Evolutionary conservation across 352 stramenopile species (phyloP).

Genomic region (Phytopythium chamaehyphon): DNA sequence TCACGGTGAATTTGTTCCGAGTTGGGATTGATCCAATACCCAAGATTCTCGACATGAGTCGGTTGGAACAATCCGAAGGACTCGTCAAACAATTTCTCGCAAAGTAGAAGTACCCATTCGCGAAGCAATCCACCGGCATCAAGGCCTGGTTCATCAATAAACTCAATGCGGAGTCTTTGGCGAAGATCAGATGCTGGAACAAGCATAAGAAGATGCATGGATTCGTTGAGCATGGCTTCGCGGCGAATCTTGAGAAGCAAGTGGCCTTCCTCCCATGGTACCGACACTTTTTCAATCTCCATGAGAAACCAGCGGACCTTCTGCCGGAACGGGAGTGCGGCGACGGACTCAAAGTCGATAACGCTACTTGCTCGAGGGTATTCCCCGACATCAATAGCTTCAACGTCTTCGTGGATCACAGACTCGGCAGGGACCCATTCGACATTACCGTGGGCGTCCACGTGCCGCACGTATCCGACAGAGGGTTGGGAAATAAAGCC

Average conservation of each 20-base stretch:
- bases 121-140: constrained; percentile 73
- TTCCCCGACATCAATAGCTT: constrained; percentile 66
- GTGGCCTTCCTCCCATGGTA: constrained; percentile 78
- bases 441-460: constrained; percentile 61
- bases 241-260: constrained; percentile 76
- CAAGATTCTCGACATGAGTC: constrained; percentile 69
- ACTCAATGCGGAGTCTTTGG: constrained; percentile 77
- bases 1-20: constrained; percentile 61
- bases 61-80: constrained; percentile 68
- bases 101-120: constrained; percentile 77
- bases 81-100: constrained; percentile 76
- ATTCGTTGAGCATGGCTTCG: constrained; percentile 70
- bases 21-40: constrained; percentile 84
- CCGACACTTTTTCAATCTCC: constrained; percentile 69
- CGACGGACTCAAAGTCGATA: constrained; percentile 77
- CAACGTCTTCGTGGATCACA: constrained; percentile 47
- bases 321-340: constrained; percentile 58
- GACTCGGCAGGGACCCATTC: constrained; percentile 71
- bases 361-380: constrained; percentile 64
- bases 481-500: constrained; percentile 63
- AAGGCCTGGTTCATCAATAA: constrained; percentile 74
- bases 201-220: constrained; percentile 81
- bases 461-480: constrained; percentile 70
- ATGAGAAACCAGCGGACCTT: constrained; percentile 81
- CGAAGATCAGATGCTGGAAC: constrained; percentile 64